Evolutionary conservation across 176 grass and related monocot species (phyloP), one percentile per base, ranked within the genome.

Genomic region (Thalia dealbata): DNA sequence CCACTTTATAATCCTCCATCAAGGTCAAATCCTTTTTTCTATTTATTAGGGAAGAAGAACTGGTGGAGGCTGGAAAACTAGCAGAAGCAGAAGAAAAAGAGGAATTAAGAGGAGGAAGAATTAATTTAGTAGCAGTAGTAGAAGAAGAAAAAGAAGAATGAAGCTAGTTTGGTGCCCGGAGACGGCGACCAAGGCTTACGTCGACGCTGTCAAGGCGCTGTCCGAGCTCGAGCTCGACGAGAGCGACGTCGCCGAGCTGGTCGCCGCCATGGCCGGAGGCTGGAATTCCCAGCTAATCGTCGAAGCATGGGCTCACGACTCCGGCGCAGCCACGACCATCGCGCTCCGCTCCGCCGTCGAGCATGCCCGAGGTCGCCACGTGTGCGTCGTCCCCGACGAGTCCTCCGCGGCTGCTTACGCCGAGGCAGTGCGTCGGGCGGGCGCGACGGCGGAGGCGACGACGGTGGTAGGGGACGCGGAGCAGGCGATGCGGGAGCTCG

Each of bases 111-210:
- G n/a, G n/a, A n/a, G n/a, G n/a, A n/a, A n/a, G n/a, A n/a, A n/a
- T n/a, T n/a, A n/a, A n/a, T n/a, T n/a, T n/a, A 38, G 32, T 2
- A 38, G 32, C 0, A 8, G 18, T 22, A n/a, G 54, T 22, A n/a
- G 21, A 58, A n/a, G 54, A 55, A 48, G 52, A 55, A 58, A 19
- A 23, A n/a, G 16, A 8, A 19, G 19, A 16, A 90, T 90, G 87
- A 90, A 91, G 88, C 78, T 91, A 1, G 79, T 91, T 38, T 91
- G 88, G 88, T 91, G 88, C 32, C 88, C 88, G 21, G 84, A 91
- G 52, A 79, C 50, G 19, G 85, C 88, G 9, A 82, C 79, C 41
- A 77, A 85, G 81, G 84, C 88, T 43, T 88, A 84, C 82, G 70
- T 91, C 81, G 82, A 82, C 73, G 88, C 78, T 60, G 84, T 91